Evolutionary conservation across 2,329 filamentous ascomycete genomes (phyloP).

Genomic region (Scytalidium sp.): DNA sequence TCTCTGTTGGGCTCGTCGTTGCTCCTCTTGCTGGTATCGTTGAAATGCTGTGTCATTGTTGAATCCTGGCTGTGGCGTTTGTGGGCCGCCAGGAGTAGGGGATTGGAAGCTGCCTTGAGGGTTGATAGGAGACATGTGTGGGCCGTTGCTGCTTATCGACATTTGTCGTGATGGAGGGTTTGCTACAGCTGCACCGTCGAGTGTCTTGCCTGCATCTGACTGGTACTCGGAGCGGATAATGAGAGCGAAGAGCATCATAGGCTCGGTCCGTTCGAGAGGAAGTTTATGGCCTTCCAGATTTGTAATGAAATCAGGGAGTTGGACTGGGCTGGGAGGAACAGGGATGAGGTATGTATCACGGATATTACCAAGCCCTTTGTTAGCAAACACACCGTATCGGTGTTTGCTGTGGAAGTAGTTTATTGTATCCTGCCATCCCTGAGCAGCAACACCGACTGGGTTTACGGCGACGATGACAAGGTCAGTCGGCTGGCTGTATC

Average conservation of each 20-base stretch:
- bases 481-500: constrained; percentile 79
- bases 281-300: constrained; percentile 84
- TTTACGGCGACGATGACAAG: constrained; percentile 76
- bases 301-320: constrained; percentile 81
- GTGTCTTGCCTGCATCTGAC: constrained; percentile 9
- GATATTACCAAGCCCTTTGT: constrained; percentile 71
- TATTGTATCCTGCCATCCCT: constrained; percentile 73
- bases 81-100: constrained; percentile 16
- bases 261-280: constrained; percentile 67
- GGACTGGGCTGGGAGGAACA: constrained; percentile 66
- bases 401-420: constrained; percentile 82
- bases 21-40: constrained; percentile 31
- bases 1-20: constrained; percentile 41
- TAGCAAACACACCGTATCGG: constrained; percentile 83
- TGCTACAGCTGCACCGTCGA: constrained; percentile 24
- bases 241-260: constrained; percentile 79
- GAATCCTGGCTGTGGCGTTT: constrained; percentile 6
- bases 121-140: constrained; percentile 50
- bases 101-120: constrained; percentile 31
- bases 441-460: constrained; percentile 56
- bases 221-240: constrained; percentile 66
- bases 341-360: constrained; percentile 92
- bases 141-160: constrained; percentile 46
- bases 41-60: background rate
- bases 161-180: constrained; percentile 39